phyloP scores from a whole-genome alignment of 192 early-diverging fungal species.

The Coemansia sp. region DNA sequence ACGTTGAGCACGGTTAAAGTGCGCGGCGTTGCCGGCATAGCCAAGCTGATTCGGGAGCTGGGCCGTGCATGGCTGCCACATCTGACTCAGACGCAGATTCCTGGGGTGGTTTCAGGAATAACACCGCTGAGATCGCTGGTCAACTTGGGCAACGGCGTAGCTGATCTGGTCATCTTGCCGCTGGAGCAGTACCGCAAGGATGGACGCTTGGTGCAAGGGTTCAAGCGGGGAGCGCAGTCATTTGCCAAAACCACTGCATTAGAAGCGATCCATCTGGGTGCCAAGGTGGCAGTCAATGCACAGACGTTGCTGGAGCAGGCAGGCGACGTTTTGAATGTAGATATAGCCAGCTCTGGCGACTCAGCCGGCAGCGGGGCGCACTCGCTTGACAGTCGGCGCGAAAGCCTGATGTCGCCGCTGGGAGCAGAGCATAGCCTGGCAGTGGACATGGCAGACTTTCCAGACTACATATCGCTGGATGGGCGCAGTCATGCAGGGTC shows the following conservation, averaged over 20 bases:
- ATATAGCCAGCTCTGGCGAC: slow-evolving; percentile 29
- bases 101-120: slow-evolving; percentile 85
- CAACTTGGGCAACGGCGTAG: slow-evolving; percentile 85
- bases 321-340: slow-evolving; percentile 70
- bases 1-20: slow-evolving; percentile 71
- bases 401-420: slow-evolving; percentile 14
- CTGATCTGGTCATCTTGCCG: slow-evolving; percentile 87
- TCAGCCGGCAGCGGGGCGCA: slow-evolving; percentile 28
- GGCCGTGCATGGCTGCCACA: slow-evolving; percentile 84
- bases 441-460: slow-evolving; percentile 48
- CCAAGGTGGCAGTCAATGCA: slow-evolving; percentile 83
- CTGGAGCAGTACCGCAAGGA: slow-evolving; percentile 92
- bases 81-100: slow-evolving; percentile 86
- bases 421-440: slow-evolving; percentile 13
- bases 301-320: slow-evolving; percentile 88
- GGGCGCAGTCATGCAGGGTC: slow-evolving; percentile 20
- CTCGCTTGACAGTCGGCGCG: slow-evolving; percentile 27
- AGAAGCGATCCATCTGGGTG: slow-evolving; percentile 85
- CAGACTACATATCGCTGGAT: slow-evolving; percentile 43
- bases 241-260: slow-evolving; percentile 88
- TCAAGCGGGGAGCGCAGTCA: slow-evolving; percentile 83
- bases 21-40: slow-evolving; percentile 73
- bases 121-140: slow-evolving; percentile 85
- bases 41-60: slow-evolving; percentile 64
- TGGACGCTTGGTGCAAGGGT: slow-evolving; percentile 81